phyloP scores from a whole-genome alignment of 441 rosid genomes.

The Euphorbia celastroides region DNA sequence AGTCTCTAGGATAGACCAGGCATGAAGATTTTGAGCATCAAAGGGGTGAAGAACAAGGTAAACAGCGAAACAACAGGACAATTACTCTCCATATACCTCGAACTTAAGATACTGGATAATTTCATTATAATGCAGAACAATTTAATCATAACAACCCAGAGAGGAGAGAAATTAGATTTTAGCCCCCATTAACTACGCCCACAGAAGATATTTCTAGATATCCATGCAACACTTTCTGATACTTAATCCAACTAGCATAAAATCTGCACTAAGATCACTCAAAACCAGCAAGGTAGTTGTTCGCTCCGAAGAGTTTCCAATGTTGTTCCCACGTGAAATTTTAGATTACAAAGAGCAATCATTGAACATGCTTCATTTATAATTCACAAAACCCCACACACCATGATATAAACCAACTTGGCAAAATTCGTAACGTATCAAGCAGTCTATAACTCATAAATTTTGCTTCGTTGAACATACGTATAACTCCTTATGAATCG shows the following conservation, averaged over 20 bases:
- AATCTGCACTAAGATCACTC: conserved; percentile 19
- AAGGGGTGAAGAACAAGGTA: conserved; percentile 12
- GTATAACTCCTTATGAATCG: conserved; percentile 7
- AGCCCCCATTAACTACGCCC: conserved; percentile 11
- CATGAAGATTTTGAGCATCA: conserved; percentile 10
- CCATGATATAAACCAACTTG: conserved; percentile 17
- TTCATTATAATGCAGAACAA: not conserved
- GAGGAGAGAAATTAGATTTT: conserved; percentile 5
- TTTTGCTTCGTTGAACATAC: not conserved
- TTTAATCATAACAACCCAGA: conserved; percentile 13
- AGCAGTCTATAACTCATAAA: conserved; percentile 12
- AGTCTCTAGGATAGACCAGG: conserved; percentile 12
- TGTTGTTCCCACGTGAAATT: not conserved
- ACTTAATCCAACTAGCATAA: not conserved
- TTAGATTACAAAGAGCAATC: not conserved
- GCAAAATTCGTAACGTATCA: conserved; percentile 18
- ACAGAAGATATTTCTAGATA: conserved; percentile 1
- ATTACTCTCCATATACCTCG: not conserved
- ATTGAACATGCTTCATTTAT: conserved; percentile 18
- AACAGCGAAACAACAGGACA: conserved; percentile 18
- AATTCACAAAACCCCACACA: conserved; percentile 20
- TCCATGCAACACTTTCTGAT: not conserved
- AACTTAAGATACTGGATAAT: not conserved
- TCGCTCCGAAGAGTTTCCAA: conserved; percentile 17
- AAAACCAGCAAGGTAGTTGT: conserved; percentile 12